Conservation (phyloP, 2,329 filamentous ascomycete species). For the Verticillium nonalfalfae region DNA sequence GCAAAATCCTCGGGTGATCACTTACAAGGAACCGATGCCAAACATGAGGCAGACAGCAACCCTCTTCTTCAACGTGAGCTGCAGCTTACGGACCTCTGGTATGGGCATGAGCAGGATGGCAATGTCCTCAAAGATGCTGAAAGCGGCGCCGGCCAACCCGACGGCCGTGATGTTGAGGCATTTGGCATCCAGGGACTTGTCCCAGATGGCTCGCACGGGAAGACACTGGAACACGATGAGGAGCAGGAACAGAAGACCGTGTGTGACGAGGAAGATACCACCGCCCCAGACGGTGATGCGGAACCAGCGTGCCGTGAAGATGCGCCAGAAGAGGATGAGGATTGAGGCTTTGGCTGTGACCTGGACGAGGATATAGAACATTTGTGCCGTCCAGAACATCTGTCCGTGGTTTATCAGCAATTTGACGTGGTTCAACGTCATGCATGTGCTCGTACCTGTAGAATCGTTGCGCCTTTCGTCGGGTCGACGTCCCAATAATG, state of each 20-base stretch:
- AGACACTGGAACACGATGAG: conserved; percentile 14
- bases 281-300: neutral
- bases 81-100: conserved; percentile 8
- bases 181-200: conserved; percentile 2
- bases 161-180: conserved; percentile 7
- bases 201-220: conserved; percentile 11
- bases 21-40: conserved; percentile 10
- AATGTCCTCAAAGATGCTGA: conserved; percentile 11
- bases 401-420: neutral
- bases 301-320: conserved; percentile 10
- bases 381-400: conserved; percentile 14
- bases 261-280: conserved; percentile 7
- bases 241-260: conserved; percentile 12
- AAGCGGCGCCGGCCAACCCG: conserved; percentile 4
- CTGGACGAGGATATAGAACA: conserved; percentile 16
- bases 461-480: conserved; percentile 2
- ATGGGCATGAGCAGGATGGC: conserved; percentile 10
- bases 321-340: conserved; percentile 14
- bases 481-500: conserved; percentile 16
- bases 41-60: conserved; percentile 10
- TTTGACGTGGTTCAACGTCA: neutral
- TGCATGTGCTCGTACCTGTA: neutral
- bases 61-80: conserved; percentile 5
- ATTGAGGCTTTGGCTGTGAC: conserved; percentile 16
- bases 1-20: neutral